A percentile compares a stretch with the other conserved stretches of the same genome.
Evolutionary conservation across 2,329 filamentous ascomycete genomes (phyloP).

Genomic region (Phyllosticta capitalensis): DNA sequence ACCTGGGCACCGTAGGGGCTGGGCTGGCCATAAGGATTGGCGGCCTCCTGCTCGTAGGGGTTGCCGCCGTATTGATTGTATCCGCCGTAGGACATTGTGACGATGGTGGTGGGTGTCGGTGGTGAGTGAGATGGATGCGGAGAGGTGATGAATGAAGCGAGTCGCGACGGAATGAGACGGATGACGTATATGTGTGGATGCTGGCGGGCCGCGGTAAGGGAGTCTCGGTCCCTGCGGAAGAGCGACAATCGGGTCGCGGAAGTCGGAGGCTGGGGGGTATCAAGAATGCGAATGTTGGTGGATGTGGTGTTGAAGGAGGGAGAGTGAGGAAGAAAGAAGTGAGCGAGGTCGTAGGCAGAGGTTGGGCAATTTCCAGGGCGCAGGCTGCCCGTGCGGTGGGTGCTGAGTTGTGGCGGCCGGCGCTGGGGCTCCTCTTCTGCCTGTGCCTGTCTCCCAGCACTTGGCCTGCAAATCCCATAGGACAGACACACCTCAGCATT

Average conservation of each 20-base stretch:
- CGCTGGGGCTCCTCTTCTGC: neutral
- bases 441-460: neutral
- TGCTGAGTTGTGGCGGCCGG: neutral
- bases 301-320: neutral
- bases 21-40: constrained; percentile 49
- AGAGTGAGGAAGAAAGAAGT: neutral
- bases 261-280: neutral
- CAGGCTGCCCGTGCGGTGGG: neutral
- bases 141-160: constrained; percentile 10
- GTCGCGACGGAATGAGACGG: constrained; percentile 1
- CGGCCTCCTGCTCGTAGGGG: constrained; percentile 44
- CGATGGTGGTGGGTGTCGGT: constrained; percentile 12
- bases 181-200: constrained; percentile 4
- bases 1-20: constrained; percentile 9
- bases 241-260: neutral
- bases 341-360: neutral
- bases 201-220: neutral
- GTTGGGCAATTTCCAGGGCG: constrained; percentile 3
- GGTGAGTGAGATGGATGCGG: constrained; percentile 16
- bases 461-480: too few relatives aligned
- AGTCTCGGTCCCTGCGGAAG: constrained; percentile 1
- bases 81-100: constrained; percentile 14
- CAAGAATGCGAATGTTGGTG: neutral
- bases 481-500: neutral
- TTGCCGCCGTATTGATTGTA: constrained; percentile 46